Percentiles rank a stretch among this genome's conserved stretches.
These are phyloP conservation scores for Monoraphidium neglectum DNA, from an alignment of 139 green algal species.

Conservation along the genomic window DNA sequence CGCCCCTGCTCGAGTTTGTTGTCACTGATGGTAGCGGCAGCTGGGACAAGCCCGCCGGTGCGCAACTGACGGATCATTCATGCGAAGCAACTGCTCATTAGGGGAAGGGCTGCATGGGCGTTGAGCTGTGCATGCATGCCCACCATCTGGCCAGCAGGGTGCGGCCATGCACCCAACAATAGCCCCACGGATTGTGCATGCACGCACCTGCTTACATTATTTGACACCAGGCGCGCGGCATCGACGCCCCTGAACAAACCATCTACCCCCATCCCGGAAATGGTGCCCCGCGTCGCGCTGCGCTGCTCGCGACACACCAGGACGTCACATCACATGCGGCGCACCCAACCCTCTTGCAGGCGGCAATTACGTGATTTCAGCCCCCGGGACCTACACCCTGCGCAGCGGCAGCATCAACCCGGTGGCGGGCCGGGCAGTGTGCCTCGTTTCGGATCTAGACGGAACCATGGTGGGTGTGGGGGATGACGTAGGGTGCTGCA, in stretches of 20 bases:
- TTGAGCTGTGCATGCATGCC: background rate
- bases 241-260: conserved; percentile 1
- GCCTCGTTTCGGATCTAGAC: conserved; percentile 82
- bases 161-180: no score
- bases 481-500: conserved; percentile 32
- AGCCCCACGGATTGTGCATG: no score
- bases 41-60: conserved; percentile 71
- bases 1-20: conserved; percentile 67
- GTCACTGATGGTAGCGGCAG: conserved; percentile 38
- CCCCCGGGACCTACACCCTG: conserved; percentile 23
- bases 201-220: background rate
- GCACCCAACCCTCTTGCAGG: conserved; percentile 14
- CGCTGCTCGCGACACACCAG: no score
- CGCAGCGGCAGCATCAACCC: background rate
- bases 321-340: no score
- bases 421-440: background rate
- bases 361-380: conserved; percentile 27
- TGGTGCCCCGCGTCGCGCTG: background rate
- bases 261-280: background rate
- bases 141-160: no score
- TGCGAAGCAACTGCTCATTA: no score
- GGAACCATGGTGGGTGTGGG: conserved; percentile 77
- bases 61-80: no score
- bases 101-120: background rate
- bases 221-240: conserved; percentile 11